Percentiles rank a stretch among this genome's conserved stretches.
Evolutionary conservation across 306 rosid species (phyloP).

Genomic region (Clitoria ternatea): DNA sequence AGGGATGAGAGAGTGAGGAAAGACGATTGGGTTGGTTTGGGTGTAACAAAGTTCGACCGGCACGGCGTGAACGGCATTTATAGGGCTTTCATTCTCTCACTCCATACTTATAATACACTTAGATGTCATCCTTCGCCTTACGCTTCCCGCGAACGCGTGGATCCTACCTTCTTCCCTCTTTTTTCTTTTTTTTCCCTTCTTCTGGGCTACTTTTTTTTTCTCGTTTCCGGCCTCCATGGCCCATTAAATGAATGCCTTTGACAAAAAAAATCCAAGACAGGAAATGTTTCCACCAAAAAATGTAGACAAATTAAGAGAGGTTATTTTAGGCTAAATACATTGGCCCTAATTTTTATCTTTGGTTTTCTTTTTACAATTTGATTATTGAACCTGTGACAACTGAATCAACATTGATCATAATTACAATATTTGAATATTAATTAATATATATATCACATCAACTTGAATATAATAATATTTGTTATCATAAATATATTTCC

Average conservation of each 20-base stretch:
- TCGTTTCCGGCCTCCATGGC: background rate
- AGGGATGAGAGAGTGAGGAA: constrained; percentile 16
- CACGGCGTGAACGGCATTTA: constrained; percentile 52
- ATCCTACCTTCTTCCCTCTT: background rate
- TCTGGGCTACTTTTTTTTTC: background rate
- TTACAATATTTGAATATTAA: too few relatives aligned
- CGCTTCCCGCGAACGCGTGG: constrained; percentile 40
- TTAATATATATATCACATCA: too few relatives aligned
- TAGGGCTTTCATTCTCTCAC: constrained; percentile 28
- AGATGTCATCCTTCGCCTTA: background rate
- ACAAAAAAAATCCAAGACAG: too few relatives aligned
- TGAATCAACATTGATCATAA: too few relatives aligned
- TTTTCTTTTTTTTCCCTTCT: background rate
- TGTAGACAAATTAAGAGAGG: too few relatives aligned
- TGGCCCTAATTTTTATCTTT: too few relatives aligned
- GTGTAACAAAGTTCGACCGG: constrained; percentile 20
- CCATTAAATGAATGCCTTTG: background rate
- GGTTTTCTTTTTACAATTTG: too few relatives aligned
- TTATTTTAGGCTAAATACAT: too few relatives aligned
- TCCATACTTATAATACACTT: background rate
- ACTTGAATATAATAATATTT: too few relatives aligned
- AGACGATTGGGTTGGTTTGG: constrained; percentile 11
- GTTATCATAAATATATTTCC: too few relatives aligned
- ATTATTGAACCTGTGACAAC: too few relatives aligned
- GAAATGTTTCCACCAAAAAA: too few relatives aligned